phyloP scores from a whole-genome alignment of 2,329 filamentous ascomycete genomes.

The Hypoxylon sp. region DNA sequence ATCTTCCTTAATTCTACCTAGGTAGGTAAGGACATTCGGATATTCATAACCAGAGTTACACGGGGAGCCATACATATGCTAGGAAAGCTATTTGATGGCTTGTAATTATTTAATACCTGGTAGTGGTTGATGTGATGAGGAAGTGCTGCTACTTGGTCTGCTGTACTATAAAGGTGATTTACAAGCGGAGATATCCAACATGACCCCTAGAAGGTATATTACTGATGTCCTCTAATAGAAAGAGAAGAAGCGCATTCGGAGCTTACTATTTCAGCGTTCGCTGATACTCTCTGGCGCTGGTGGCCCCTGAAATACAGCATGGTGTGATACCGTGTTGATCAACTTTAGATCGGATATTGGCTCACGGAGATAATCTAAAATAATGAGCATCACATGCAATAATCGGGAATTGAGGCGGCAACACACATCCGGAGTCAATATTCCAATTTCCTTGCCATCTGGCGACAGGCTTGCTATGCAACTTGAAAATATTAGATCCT shows the following conservation, averaged over 20 bases:
- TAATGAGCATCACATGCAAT: slow-evolving; percentile 21
- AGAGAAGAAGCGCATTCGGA: neutral
- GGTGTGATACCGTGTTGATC: neutral
- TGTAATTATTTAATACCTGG: neutral
- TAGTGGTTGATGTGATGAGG: neutral
- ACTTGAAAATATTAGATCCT: slow-evolving; percentile 17
- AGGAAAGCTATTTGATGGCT: neutral
- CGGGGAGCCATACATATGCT: neutral
- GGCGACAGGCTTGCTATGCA: slow-evolving; percentile 18
- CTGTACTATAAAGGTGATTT: neutral
- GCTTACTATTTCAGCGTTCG: neutral
- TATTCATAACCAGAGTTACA: neutral
- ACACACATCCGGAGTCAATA: slow-evolving; percentile 17
- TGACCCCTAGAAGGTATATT: neutral
- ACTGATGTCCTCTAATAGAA: neutral
- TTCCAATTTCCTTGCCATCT: slow-evolving; percentile 20
- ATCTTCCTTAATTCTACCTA: neutral
- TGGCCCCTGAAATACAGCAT: neutral
- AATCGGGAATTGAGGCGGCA: slow-evolving; percentile 31
- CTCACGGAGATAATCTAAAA: neutral
- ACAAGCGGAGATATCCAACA: neutral
- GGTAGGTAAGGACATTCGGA: neutral
- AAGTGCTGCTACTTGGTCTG: neutral
- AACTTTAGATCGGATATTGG: neutral
- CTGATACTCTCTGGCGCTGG: neutral